Evolutionary conservation across 2,329 filamentous ascomycete genomes (phyloP), one percentile per base, ranked within the genome.

Genomic region (Hymenoscyphus repandus): DNA sequence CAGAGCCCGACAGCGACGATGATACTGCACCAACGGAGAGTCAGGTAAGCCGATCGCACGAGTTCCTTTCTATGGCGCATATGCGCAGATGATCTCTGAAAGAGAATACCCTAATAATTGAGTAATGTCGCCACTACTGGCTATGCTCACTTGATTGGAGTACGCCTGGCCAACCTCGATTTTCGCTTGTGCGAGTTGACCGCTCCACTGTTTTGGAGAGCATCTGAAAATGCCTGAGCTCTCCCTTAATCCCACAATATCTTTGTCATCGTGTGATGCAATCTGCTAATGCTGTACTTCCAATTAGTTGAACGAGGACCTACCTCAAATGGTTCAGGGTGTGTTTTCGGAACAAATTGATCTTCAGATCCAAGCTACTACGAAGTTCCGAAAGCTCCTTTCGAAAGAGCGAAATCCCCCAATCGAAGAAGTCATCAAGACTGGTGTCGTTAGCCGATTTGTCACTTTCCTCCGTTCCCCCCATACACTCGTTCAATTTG

Each of bases 321-420:
- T 99, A 62, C 93, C 93, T 64, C 85, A 93, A 75, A 99, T 99
- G 93, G 93, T 97, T 56, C 80, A 87, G 67, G 93, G 93, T 57
- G 93, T 99, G 67, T 97, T 99, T 76, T 99, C 93, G 58, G 92
- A 99, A 59, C 90, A 97, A 74, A 96, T 99, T 72, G 93, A 99
- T 69, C 82, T 88, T 62, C 93, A 99, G 74, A 99, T 99, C 64
- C 85, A 92, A 73, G 90, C 92, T 52, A 99, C 93, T 27, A 99
- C 93, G 62, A 96, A 96, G 72, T 99, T 99, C 79, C 81, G 93
- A 70, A 99, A 99, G 79, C 82, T 99, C 38, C 78, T 99, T 27
- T 96, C 90, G 61, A 99, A 99, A 77, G 93, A 99, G 78, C 89
- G 93, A 68, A 99, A 99, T 76, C 93, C 93, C 42, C 93, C 93